phyloP scores from a whole-genome alignment of 2,329 filamentous ascomycete genomes.

The Trichoderma arundinaceum region DNA sequence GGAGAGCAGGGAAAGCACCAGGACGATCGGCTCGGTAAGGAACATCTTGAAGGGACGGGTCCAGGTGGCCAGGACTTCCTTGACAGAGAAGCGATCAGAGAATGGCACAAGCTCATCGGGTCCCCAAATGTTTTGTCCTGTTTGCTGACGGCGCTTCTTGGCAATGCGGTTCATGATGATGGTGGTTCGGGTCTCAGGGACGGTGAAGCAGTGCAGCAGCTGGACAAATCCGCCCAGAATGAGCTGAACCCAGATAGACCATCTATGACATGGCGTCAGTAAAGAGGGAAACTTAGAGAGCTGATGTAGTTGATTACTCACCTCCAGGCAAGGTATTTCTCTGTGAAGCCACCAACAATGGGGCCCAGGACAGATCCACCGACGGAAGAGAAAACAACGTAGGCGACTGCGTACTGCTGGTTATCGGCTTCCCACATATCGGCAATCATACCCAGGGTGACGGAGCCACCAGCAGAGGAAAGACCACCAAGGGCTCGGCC shows the following conservation, averaged over 20 bases:
- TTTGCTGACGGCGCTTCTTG: constrained; percentile 69
- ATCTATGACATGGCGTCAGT: constrained; percentile 39
- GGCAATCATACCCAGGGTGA: constrained; percentile 76
- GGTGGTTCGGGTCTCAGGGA: constrained; percentile 79
- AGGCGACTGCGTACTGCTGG: constrained; percentile 78
- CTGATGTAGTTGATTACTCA: constrained; percentile 43
- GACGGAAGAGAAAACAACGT: constrained; percentile 79
- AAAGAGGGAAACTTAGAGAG: neutral
- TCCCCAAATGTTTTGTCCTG: constrained; percentile 69
- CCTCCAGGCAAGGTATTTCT: constrained; percentile 70
- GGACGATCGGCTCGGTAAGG: constrained; percentile 74
- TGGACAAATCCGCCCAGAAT: constrained; percentile 77
- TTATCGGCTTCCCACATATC: constrained; percentile 73
- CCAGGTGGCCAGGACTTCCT: constrained; percentile 64
- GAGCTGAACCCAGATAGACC: constrained; percentile 85
- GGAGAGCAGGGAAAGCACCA: constrained; percentile 70
- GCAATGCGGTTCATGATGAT: constrained; percentile 81
- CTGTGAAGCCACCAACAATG: constrained; percentile 77
- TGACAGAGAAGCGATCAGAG: constrained; percentile 61
- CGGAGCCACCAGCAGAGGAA: constrained; percentile 73
- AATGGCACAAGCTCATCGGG: constrained; percentile 72
- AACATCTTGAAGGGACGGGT: constrained; percentile 74
- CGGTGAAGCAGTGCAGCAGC: constrained; percentile 67
- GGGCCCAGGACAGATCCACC: constrained; percentile 78
- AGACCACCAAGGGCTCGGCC: constrained; percentile 74